Conservation (phyloP, 176 grass and related monocot species). For the Eragrostis curvula region DNA sequence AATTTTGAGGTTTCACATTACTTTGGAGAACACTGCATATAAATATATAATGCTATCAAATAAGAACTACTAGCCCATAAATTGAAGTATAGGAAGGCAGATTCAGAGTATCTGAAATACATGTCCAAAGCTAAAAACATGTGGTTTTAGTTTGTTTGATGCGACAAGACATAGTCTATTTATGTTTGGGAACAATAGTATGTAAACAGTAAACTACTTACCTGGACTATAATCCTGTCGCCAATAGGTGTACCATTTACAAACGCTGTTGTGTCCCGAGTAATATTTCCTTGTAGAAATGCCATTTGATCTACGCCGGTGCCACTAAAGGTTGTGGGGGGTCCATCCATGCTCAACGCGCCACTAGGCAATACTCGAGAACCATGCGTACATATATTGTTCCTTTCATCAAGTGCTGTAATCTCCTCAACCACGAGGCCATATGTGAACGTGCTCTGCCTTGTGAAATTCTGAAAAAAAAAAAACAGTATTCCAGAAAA, state of each 20-base stretch:
- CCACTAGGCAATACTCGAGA: conserved; percentile 72
- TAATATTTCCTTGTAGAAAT: conserved; percentile 86
- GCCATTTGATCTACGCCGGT: conserved; percentile 79
- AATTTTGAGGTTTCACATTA: background rate
- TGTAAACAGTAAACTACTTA: conserved; percentile 22
- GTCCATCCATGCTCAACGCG: conserved; percentile 80
- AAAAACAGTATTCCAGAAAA: background rate
- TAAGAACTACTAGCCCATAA: too few species aligned
- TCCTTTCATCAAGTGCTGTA: conserved; percentile 82
- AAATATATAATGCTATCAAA: too few species aligned
- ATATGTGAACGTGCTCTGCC: conserved; percentile 93
- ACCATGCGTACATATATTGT: conserved; percentile 84
- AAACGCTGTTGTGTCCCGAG: conserved; percentile 83
- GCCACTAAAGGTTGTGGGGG: conserved; percentile 92
- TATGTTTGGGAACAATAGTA: too few species aligned
- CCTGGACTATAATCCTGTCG: conserved; percentile 88
- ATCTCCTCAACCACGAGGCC: conserved; percentile 87
- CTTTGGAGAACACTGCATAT: too few species aligned
- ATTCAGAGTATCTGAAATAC: too few species aligned
- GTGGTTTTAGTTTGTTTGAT: too few species aligned
- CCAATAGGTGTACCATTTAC: conserved; percentile 82
- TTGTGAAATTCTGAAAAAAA: conserved; percentile 72
- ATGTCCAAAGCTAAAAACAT: too few species aligned
- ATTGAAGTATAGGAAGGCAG: too few species aligned
- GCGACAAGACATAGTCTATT: too few species aligned